Conservation (phyloP, 441 rosid genomes). For the Raphanus hybrid region DNA sequence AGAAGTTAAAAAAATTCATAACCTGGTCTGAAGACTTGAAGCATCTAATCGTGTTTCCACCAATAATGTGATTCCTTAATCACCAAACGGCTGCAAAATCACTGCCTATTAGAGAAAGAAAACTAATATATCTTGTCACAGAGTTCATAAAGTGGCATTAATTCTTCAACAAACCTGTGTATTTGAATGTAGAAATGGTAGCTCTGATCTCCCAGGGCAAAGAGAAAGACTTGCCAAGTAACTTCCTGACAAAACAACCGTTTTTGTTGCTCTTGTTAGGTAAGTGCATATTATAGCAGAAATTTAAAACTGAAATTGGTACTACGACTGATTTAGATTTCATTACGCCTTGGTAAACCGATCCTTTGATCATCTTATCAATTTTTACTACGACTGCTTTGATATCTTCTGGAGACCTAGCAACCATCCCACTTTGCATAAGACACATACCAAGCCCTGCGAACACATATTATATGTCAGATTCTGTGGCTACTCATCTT, state of each 20-base stretch:
- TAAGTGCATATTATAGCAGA: neutral
- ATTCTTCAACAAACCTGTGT: conserved; percentile 58
- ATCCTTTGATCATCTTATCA: conserved; percentile 63
- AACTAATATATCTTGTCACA: conserved; percentile 16
- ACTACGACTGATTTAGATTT: conserved; percentile 68
- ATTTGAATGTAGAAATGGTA: conserved; percentile 80
- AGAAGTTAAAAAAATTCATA: conserved; percentile 7
- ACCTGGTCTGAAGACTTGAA: conserved; percentile 90
- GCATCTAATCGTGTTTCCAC: conserved; percentile 86
- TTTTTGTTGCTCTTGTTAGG: neutral
- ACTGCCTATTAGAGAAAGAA: conserved; percentile 61
- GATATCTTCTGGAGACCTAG: conserved; percentile 50
- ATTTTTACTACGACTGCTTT: conserved; percentile 56
- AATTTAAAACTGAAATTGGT: neutral
- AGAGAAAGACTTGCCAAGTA: conserved; percentile 87
- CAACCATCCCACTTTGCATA: conserved; percentile 76
- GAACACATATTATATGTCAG: too few species aligned
- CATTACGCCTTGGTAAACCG: conserved; percentile 65
- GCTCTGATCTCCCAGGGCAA: conserved; percentile 82
- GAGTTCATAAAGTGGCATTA: neutral
- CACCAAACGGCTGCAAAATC: conserved; percentile 88
- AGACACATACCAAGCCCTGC: conserved; percentile 49
- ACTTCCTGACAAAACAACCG: conserved; percentile 18
- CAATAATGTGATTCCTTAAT: conserved; percentile 69
- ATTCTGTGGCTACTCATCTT: too few species aligned